phyloP scores from a whole-genome alignment of 1,284 basidiomycete genomes.

The Retiboletus flavoniger region DNA sequence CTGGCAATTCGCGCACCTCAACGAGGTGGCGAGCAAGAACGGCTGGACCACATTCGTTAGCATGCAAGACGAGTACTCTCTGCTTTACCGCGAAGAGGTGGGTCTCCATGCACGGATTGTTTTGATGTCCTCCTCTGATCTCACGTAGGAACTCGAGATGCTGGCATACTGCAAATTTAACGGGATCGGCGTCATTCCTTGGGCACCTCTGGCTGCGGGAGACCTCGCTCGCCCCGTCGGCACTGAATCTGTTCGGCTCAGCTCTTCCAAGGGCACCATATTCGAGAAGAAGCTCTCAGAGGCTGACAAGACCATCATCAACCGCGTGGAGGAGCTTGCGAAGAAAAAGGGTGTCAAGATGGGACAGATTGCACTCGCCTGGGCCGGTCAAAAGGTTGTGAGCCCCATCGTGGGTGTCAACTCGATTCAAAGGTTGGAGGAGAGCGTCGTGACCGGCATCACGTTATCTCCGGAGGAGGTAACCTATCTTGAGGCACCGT shows the following conservation, averaged over 20 bases:
- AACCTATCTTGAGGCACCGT: conserved; percentile 33
- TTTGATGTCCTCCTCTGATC: background rate
- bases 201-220: conserved; percentile 41
- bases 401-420: conserved; percentile 41
- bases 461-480: conserved; percentile 29
- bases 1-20: conserved; percentile 45
- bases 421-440: conserved; percentile 25
- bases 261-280: conserved; percentile 25
- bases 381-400: conserved; percentile 37
- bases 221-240: conserved; percentile 20
- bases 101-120: background rate
- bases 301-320: conserved; percentile 38
- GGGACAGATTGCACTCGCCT: conserved; percentile 43
- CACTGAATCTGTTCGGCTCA: conserved; percentile 26
- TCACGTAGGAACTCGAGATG: conserved; percentile 46
- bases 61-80: conserved; percentile 18
- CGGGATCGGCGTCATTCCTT: conserved; percentile 49
- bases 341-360: conserved; percentile 39
- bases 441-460: conserved; percentile 23
- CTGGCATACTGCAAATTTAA: conserved; percentile 45
- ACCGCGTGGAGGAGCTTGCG: conserved; percentile 42
- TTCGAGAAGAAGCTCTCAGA: conserved; percentile 31
- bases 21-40: conserved; percentile 37
- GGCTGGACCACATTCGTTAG: conserved; percentile 40
- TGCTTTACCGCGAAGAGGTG: conserved; percentile 44